These are phyloP conservation scores for Antitrichia curtipendula DNA, from an alignment of 225 moss, liverwort and hornwort species.

Conservation along the genomic window DNA sequence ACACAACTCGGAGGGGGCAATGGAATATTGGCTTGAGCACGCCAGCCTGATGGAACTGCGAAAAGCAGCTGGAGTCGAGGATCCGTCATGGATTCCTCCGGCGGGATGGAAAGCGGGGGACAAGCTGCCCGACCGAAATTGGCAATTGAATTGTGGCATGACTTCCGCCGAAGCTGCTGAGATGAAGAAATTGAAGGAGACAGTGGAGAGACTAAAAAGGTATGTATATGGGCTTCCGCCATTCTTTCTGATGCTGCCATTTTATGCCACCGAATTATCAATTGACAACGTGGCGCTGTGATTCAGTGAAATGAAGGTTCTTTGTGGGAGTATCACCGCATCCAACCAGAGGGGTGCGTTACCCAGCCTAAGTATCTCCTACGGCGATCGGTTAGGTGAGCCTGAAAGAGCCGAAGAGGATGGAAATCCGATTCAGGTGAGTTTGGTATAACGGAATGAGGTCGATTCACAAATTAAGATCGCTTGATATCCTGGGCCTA, in stretches of 20 bases:
- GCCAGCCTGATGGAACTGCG: conserved; percentile 49
- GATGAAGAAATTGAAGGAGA: conserved; percentile 35
- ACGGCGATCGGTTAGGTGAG: background rate
- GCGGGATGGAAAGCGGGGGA: conserved; percentile 49
- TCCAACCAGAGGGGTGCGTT: conserved; percentile 18
- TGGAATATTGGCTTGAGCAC: conserved; percentile 67
- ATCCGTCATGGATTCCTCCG: conserved; percentile 57
- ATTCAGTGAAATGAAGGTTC: conserved; percentile 32
- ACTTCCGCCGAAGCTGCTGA: conserved; percentile 35
- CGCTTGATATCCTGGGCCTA: background rate
- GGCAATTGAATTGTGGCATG: conserved; percentile 18
- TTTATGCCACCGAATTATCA: background rate
- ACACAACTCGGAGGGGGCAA: conserved; percentile 49
- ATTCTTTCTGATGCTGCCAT: background rate
- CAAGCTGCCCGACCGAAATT: conserved; percentile 25
- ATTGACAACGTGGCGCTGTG: background rate
- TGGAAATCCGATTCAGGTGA: background rate
- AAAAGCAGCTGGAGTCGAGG: conserved; percentile 56
- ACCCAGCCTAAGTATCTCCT: background rate
- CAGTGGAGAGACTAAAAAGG: conserved; percentile 30
- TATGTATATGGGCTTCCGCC: background rate
- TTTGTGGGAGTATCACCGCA: conserved; percentile 32
- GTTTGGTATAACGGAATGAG: background rate
- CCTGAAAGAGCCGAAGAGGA: background rate
- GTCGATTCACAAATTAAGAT: background rate